Evolutionary conservation across 1,139 yeast genomes (phyloP).

Genomic region (Candida tropicalis): DNA sequence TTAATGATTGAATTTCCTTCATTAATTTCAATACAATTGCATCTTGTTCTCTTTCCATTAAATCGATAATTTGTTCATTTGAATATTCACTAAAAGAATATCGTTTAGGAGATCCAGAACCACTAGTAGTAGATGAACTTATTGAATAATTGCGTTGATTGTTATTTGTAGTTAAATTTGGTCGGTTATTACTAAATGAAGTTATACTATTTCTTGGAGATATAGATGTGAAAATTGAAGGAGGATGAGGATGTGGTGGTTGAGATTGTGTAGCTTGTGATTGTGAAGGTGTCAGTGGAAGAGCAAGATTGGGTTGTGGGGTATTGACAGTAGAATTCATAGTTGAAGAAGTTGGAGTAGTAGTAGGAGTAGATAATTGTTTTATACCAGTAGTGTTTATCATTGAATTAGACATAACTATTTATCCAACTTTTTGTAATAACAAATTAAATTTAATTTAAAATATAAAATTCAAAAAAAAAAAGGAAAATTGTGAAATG

Average conservation of each 20-base stretch:
- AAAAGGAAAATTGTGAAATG: background rate
- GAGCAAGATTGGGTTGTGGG: slow-evolving; percentile 1
- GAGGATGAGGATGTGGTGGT: slow-evolving; percentile 5
- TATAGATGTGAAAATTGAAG: slow-evolving; percentile 12
- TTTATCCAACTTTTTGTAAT: no score
- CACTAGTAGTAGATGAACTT: slow-evolving; percentile 5
- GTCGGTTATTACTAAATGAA: slow-evolving; percentile 8
- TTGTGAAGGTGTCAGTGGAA: no score
- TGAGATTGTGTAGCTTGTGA: slow-evolving; percentile 3
- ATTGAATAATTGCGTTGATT: slow-evolving; percentile 11
- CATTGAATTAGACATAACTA: background rate
- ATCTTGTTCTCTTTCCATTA: slow-evolving; percentile 72
- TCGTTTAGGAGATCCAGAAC: slow-evolving; percentile 4
- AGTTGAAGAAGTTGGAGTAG: background rate
- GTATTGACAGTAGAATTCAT: background rate
- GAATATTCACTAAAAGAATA: slow-evolving; percentile 17
- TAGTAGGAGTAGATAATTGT: background rate
- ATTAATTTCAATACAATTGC: slow-evolving; percentile 61
- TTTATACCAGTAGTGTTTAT: background rate
- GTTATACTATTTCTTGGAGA: slow-evolving; percentile 16
- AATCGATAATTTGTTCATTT: slow-evolving; percentile 55
- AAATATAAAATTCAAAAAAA: background rate
- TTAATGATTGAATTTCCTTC: slow-evolving; percentile 55
- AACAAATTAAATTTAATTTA: no score
- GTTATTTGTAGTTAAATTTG: slow-evolving; percentile 6